Base-by-base conservation (phyloP, 495 filamentous ascomycete genomes). In the Cercophora sp. region DNA sequence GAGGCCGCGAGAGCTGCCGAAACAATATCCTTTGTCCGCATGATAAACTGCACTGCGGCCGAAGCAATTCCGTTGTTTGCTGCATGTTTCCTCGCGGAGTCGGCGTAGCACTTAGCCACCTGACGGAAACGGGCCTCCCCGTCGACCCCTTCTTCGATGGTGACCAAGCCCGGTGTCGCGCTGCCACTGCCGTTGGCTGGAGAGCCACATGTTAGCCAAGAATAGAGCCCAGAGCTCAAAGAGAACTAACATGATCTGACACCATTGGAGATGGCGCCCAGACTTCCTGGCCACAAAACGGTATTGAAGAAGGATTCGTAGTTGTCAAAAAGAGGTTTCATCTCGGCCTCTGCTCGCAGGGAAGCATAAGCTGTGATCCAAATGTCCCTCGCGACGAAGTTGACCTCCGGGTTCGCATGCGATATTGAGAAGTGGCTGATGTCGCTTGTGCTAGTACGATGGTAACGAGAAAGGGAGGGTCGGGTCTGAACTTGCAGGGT, bases 251-350 rank as follows among this genome's bases (percentile, higher is more conserved):
- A n/a, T 1, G 20, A 26, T 16, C 5, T 16, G 16, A 34, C 16
- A 20, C 11, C 16, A 27, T 34, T 23, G 8, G 16, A 10, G n/a
- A 27, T 46, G 8, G 15, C 16, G 22, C 26, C 25, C 25, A 47
- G 6, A 19, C 48, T 22, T 13, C 15, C 15, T 1, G 49, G 49
- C 45, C 36, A 50, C 2, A 55, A 27, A 9, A 58, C 16, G 8
- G 16, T 58, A 15, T 53, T 37, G 27, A 54, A 61, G 26, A 58
- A 51, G 10, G 47, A 26, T 18, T 62, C 59, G 43, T 62, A 62
- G 24, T 58, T 54, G 15, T 39, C 45, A 9, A 62, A 55, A n/a
- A 54, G 26, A 0, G 55, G 40, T 20, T 48, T 29, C 9, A 58
- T 40, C 2, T 13, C 24, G 8, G 32, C 22, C 10, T 62, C 48